phyloP scores from a whole-genome alignment of 306 rosid species.

The Castanea crenata region DNA sequence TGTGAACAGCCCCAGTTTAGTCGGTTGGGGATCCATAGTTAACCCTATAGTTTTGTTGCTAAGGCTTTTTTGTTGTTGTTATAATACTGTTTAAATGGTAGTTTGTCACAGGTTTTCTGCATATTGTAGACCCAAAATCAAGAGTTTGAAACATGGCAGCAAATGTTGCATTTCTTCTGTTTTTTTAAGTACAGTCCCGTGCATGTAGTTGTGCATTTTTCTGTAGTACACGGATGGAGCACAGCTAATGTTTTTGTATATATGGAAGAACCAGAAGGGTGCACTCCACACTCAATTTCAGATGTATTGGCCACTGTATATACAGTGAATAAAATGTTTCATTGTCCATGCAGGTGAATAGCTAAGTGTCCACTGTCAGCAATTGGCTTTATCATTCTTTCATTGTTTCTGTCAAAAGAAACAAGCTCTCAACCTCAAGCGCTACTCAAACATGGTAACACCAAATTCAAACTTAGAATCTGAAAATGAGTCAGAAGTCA shows the following conservation, averaged over 20 bases:
- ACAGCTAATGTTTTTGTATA: neutral
- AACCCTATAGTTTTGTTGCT: neutral
- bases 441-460: constrained; percentile 44
- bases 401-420: constrained; percentile 19
- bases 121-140: neutral
- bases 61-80: too few relatives aligned
- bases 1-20: too few relatives aligned
- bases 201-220: neutral
- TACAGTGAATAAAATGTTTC: constrained; percentile 15
- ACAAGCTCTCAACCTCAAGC: constrained; percentile 17
- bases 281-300: neutral
- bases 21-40: too few relatives aligned
- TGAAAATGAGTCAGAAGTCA: constrained; percentile 41
- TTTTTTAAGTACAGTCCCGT: neutral
- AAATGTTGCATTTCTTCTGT: neutral
- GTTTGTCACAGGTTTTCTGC: neutral
- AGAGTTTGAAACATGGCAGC: neutral
- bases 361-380: constrained; percentile 12
- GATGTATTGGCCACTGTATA: neutral
- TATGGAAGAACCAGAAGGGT: neutral
- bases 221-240: neutral
- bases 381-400: constrained; percentile 17
- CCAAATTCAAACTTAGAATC: constrained; percentile 61
- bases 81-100: neutral
- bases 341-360: constrained; percentile 35